Evolutionary conservation across 176 grass and related monocot species (phyloP), one percentile per base, ranked within the genome.

Genomic region (Eragrostis curvula): DNA sequence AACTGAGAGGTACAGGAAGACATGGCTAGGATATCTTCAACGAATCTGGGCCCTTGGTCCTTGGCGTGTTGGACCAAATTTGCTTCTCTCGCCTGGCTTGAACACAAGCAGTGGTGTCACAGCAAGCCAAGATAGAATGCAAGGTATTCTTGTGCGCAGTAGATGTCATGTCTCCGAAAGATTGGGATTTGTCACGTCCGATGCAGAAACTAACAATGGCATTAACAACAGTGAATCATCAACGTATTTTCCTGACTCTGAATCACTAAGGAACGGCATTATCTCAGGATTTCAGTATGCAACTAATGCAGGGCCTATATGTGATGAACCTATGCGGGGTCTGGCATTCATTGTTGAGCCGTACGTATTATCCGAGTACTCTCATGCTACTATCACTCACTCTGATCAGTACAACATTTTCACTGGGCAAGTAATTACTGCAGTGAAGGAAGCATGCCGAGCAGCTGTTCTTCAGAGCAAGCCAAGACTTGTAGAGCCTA

Each of bases 271-370:
- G 68, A 98, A 89, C 60, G 89, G 82, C 70, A 75, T 98, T 49
- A 74, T 98, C 46, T 98, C 90, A 40, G 95, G 95, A 21, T 98
- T 98, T 87, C 95, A 93, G 57, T 85, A 91, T 82, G 92, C 92
- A 24, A 84, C 92, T 71, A 81, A 91, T 77, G 84, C 88, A n/a
- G 92, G 95, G 25, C 95, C 95, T 58, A 84, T 98, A 73, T 98
- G 95, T 74, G 95, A 98, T 66, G 92, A 98, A 60, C 92, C 95
- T 21, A 81, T 95, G 90, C 93, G 95, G 95, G 92, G 95, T 64
- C 82, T 98, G 21, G 90, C 79, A 43, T 98, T 95, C 80, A 66
- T 98, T 87, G 28, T 98, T 6, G 92, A 95, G 21, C 81, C 92
- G 46, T 94, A 93, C 70, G 79, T 98, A 60, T 98, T 91, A 47